Evolutionary conservation across 2,329 filamentous ascomycete species (phyloP).

Genomic region (Penicillium decumbens): DNA sequence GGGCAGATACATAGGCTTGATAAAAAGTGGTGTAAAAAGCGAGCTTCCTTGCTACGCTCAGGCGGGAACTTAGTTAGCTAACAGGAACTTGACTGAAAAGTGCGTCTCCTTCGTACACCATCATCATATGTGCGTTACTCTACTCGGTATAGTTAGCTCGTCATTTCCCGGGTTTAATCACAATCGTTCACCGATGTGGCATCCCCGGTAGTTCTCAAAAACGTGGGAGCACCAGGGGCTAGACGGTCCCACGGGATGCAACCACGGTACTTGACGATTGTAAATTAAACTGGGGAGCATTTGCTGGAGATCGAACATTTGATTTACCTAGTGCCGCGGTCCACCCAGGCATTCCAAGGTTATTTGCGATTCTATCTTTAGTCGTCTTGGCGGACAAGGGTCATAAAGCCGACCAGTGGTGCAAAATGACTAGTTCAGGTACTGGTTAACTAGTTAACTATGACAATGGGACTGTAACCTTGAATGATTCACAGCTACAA

Average conservation of each 20-base stretch:
- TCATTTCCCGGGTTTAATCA: background rate
- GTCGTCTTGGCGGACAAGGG: background rate
- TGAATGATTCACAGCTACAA: background rate
- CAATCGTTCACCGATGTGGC: background rate
- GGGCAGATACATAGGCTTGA: background rate
- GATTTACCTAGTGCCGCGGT: background rate
- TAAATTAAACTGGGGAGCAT: background rate
- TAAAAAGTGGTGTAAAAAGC: background rate
- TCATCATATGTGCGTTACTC: background rate
- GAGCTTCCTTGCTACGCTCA: background rate
- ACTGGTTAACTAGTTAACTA: background rate
- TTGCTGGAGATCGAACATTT: slow-evolving; percentile 5
- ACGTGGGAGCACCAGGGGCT: background rate
- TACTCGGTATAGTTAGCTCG: too few relatives aligned
- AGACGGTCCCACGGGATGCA: background rate
- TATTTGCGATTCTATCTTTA: background rate
- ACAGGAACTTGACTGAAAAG: background rate
- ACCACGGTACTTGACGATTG: background rate
- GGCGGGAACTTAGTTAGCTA: background rate
- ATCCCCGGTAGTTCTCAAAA: background rate
- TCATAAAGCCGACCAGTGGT: background rate
- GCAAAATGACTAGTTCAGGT: too few relatives aligned
- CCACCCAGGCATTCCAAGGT: background rate
- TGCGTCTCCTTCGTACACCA: background rate
- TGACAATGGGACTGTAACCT: background rate